Conservation (phyloP, 202 grass and related monocot species). For the Cymbopogon flexuosus region DNA sequence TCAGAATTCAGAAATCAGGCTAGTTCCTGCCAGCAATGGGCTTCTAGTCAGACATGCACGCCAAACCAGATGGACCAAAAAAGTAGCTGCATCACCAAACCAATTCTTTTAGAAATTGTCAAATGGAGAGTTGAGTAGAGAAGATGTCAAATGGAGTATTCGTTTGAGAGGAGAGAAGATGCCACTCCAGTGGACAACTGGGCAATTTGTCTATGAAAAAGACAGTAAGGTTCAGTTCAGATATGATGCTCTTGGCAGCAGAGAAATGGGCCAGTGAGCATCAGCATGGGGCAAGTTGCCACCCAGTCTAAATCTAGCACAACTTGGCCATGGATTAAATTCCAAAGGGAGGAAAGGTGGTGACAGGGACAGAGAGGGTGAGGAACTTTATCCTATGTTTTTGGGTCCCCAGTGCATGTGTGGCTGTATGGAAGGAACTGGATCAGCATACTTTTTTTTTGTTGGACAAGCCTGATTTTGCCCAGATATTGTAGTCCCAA, state of each 20-base stretch:
- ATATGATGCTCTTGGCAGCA: conserved; percentile 14
- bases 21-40: not conserved
- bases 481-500: not conserved
- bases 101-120: not conserved
- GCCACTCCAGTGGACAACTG: not conserved
- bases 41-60: not conserved
- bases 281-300: conserved; percentile 33
- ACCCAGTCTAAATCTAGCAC: conserved; percentile 15
- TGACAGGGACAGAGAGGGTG: conserved; percentile 13
- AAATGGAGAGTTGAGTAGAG: conserved; percentile 5
- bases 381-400: conserved; percentile 24
- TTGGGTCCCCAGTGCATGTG: conserved; percentile 26
- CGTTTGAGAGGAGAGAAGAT: not conserved
- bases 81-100: not conserved
- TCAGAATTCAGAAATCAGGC: not conserved
- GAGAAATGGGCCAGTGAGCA: conserved; percentile 23
- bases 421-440: conserved; percentile 34
- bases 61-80: not conserved
- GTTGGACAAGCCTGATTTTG: conserved; percentile 11
- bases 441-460: conserved; percentile 22
- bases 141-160: not conserved
- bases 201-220: conserved; percentile 5
- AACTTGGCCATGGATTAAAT: conserved; percentile 31
- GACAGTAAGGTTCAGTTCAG: not conserved
- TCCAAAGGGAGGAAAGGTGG: conserved; percentile 28